Evolutionary conservation across 441 rosid genomes (phyloP).

Genomic region (Adansonia gregorii): DNA sequence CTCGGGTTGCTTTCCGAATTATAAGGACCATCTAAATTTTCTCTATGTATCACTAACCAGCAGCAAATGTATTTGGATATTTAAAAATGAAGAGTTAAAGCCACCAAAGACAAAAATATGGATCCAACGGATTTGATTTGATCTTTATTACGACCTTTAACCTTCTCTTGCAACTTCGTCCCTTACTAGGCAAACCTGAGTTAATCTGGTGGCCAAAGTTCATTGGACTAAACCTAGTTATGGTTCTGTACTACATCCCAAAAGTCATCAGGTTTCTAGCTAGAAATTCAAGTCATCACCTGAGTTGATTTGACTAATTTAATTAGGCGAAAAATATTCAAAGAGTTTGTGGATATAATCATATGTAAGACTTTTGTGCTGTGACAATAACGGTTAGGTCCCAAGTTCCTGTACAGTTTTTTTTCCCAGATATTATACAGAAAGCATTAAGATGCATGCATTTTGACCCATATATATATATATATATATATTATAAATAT

Average conservation of each 20-base stretch:
- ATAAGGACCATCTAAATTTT: too few species aligned
- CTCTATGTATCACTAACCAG: too few species aligned
- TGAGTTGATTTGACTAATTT: neutral
- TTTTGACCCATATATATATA: neutral
- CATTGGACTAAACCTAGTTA: neutral
- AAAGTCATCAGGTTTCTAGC: neutral
- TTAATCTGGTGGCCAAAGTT: neutral
- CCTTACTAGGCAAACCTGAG: neutral
- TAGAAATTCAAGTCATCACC: neutral
- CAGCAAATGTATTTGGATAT: too few species aligned
- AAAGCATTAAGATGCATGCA: neutral
- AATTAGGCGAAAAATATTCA: neutral
- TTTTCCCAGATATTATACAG: neutral
- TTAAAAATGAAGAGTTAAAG: neutral
- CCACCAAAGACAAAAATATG: neutral
- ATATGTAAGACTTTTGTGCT: neutral
- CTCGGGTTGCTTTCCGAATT: too few species aligned
- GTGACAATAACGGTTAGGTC: neutral
- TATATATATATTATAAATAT: too few species aligned
- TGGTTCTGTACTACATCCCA: too few species aligned
- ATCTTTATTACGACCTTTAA: neutral
- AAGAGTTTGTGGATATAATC: neutral
- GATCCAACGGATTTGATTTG: neutral
- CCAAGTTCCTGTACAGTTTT: neutral
- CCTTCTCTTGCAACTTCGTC: neutral